Percentiles rank a stretch among this genome's conserved stretches.
Evolutionary conservation across 805 yeast genomes (phyloP).

Genomic region (Candida pseudoglaebosa): DNA sequence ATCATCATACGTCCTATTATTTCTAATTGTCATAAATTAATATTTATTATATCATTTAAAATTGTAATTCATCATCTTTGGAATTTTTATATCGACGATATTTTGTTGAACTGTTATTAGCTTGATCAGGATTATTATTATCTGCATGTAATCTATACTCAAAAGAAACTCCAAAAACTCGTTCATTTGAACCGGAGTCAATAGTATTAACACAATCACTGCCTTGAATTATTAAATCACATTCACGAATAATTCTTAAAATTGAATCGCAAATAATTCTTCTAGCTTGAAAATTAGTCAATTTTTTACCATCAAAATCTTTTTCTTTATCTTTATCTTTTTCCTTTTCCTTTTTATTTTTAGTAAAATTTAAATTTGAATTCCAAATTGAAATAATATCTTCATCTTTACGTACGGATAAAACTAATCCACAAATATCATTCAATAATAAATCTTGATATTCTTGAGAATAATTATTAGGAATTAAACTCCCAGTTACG

Average conservation of each 20-base stretch:
- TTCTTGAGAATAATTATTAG: conserved; percentile 28
- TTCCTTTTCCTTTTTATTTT: conserved; percentile 15
- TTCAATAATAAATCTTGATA: conserved; percentile 36
- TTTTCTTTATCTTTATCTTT: conserved; percentile 21
- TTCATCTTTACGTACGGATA: conserved; percentile 57
- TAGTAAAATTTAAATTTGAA: conserved; percentile 38
- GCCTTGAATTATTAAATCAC: conserved; percentile 40
- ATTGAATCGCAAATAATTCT: conserved; percentile 46
- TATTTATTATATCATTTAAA: too few species aligned
- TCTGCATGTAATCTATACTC: conserved; percentile 48
- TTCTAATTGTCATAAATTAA: too few species aligned
- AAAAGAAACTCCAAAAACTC: conserved; percentile 43
- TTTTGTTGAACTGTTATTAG: neutral
- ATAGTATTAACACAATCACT: conserved; percentile 27
- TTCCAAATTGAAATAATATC: conserved; percentile 63
- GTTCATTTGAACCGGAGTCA: conserved; percentile 34
- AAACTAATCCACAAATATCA: conserved; percentile 57
- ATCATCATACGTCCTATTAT: too few species aligned
- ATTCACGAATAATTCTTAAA: conserved; percentile 43
- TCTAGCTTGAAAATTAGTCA: conserved; percentile 43
- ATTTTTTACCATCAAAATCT: conserved; percentile 18
- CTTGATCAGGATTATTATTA: conserved; percentile 11
- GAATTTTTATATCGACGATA: conserved; percentile 3
- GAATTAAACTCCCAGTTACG: conserved; percentile 48
- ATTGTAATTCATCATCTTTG: neutral